Conservation (phyloP, 106 monocot species). For the Iris macrosiphon region DNA sequence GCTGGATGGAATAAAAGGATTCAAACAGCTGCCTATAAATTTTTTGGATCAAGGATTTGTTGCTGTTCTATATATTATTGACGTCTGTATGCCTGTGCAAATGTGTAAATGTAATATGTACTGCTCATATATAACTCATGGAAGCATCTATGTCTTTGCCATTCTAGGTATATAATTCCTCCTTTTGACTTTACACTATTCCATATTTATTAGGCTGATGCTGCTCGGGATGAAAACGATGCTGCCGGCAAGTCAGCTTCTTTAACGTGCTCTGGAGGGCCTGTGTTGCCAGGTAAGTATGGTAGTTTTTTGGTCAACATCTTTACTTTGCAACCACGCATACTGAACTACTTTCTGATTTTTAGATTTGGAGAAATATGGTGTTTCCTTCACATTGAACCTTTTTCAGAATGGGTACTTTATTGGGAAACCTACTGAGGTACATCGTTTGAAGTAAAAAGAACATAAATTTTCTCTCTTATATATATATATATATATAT, state of each 20-base stretch:
- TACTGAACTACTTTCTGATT: background rate
- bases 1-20: too few relatives aligned
- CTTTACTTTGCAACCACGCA: background rate
- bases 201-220: slow-evolving; percentile 11
- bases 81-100: background rate
- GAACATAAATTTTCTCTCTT: background rate
- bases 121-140: too few relatives aligned
- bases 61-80: background rate
- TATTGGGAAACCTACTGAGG: slow-evolving; percentile 54
- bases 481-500: background rate
- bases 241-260: slow-evolving; percentile 4
- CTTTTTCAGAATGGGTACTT: slow-evolving; percentile 52
- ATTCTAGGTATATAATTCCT: background rate
- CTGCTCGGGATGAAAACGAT: background rate
- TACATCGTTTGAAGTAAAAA: slow-evolving; percentile 15
- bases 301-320: background rate
- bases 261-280: slow-evolving; percentile 4
- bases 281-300: slow-evolving; percentile 24
- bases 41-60: background rate
- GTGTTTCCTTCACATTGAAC: slow-evolving; percentile 63
- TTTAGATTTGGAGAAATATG: slow-evolving; percentile 34
- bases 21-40: background rate
- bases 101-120: too few relatives aligned
- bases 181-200: background rate
- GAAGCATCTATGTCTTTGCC: background rate